These are phyloP conservation scores for Kwoniella sp. DNA, from an alignment of 768 basidiomycete species.

Conservation along the genomic window DNA sequence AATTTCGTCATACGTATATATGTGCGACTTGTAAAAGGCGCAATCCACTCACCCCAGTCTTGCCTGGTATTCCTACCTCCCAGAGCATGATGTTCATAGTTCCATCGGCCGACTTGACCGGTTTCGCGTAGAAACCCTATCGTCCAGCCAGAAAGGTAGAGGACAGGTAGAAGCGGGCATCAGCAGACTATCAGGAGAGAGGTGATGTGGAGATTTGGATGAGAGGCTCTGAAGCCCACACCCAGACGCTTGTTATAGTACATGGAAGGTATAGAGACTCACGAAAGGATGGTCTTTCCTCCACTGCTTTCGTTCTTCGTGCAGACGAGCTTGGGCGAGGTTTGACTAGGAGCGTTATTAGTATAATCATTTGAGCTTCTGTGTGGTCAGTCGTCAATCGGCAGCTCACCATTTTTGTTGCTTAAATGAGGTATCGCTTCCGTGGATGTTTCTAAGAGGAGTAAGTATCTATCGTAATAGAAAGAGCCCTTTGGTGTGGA, in stretches of 20 bases:
- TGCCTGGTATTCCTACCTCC: slow-evolving; percentile 99
- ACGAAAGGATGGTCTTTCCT: slow-evolving; percentile 98
- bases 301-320: slow-evolving; percentile 99
- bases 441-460: too few relatives aligned
- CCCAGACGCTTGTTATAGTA: background rate
- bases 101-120: slow-evolving; percentile 83
- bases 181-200: background rate
- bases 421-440: too few relatives aligned
- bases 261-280: slow-evolving; percentile 61
- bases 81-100: slow-evolving; percentile 96
- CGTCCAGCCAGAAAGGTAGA: background rate
- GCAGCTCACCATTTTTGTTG: too few relatives aligned
- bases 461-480: too few relatives aligned
- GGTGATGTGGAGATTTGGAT: too few relatives aligned
- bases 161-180: background rate
- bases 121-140: slow-evolving; percentile 96
- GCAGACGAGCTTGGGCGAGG: slow-evolving; percentile 71
- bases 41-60: slow-evolving; percentile 68
- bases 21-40: too few relatives aligned
- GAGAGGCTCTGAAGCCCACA: too few relatives aligned
- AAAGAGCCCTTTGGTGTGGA: too few relatives aligned
- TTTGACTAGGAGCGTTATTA: too few relatives aligned
- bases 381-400: too few relatives aligned
- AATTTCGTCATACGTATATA: too few relatives aligned
- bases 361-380: too few relatives aligned